Conservation (phyloP, 1,284 basidiomycete genomes). For the Kalmanozyma brasiliensis region DNA sequence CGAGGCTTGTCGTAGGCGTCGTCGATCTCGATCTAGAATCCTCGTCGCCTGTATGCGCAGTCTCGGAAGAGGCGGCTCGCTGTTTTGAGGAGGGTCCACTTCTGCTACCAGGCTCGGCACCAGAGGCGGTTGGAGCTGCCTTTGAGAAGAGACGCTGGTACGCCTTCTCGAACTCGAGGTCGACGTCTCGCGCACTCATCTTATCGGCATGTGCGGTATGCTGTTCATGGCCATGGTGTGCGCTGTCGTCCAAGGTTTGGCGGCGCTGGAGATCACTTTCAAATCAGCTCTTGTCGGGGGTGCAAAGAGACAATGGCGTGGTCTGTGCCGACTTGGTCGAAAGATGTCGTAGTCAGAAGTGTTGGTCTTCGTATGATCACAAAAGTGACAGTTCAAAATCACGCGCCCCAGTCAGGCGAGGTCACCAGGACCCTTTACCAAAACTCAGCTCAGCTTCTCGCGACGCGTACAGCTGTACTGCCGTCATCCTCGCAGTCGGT, state of each 20-base stretch:
- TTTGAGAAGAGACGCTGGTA: conserved; percentile 33
- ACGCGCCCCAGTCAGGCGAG: not conserved
- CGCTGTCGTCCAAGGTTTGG: not conserved
- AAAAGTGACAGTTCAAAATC: conserved; percentile 2
- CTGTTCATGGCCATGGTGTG: conserved; percentile 2
- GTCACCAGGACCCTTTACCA: not conserved
- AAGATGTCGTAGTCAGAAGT: too few relatives aligned
- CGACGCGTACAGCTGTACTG: conserved; percentile 5
- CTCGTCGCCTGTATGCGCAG: not conserved
- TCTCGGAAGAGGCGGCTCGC: conserved; percentile 6
- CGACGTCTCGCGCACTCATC: conserved; percentile 38
- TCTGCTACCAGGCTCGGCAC: not conserved
- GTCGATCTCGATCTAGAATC: not conserved
- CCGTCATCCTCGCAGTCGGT: too few relatives aligned
- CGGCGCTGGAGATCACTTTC: too few relatives aligned
- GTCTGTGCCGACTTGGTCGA: too few relatives aligned
- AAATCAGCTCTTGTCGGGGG: too few relatives aligned
- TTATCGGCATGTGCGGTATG: not conserved
- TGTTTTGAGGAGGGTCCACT: not conserved
- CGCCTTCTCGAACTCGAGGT: conserved; percentile 42
- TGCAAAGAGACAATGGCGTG: too few relatives aligned
- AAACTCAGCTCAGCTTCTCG: conserved; percentile 1
- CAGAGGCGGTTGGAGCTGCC: not conserved
- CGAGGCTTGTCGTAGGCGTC: conserved; percentile 2
- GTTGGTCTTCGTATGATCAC: not conserved